A percentile compares a stretch with the other conserved stretches of the same genome.
These are phyloP conservation scores for Cyclocybe aegerita DNA, from an alignment of 768 basidiomycete species.

Conservation along the genomic window DNA sequence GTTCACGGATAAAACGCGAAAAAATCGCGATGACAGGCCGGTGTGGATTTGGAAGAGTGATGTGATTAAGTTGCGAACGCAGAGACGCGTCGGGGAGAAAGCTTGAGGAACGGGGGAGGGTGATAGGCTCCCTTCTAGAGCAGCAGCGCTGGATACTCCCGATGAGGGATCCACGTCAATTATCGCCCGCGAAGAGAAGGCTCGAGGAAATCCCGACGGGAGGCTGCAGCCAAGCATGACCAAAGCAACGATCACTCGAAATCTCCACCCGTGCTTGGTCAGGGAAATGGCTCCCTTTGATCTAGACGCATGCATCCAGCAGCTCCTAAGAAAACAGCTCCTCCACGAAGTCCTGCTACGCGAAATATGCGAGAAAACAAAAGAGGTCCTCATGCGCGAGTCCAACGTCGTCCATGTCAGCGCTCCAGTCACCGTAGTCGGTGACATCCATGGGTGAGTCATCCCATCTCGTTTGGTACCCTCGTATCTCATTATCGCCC, in stretches of 20 bases:
- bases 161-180: not conserved
- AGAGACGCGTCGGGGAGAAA: slow-evolving; percentile 1
- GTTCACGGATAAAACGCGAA: slow-evolving; percentile 18
- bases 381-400: slow-evolving; percentile 98
- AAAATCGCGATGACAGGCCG: slow-evolving; percentile 34
- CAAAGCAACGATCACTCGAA: slow-evolving; percentile 35
- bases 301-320: slow-evolving; percentile 94
- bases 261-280: slow-evolving; percentile 15
- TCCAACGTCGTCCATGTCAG: slow-evolving; percentile 97
- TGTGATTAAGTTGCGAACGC: slow-evolving; percentile 11
- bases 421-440: slow-evolving; percentile 97
- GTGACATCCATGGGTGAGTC: slow-evolving; percentile 97
- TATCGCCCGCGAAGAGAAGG: not conserved
- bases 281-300: slow-evolving; percentile 73
- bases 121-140: not conserved
- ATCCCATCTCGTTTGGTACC: slow-evolving; percentile 8
- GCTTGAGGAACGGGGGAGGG: slow-evolving; percentile 7
- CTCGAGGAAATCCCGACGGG: slow-evolving; percentile 3
- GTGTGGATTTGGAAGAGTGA: slow-evolving; percentile 14
- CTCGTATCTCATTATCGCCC: slow-evolving; percentile 32
- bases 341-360: slow-evolving; percentile 92
- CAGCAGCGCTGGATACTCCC: not conserved
- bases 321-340: slow-evolving; percentile 88
- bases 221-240: slow-evolving; percentile 31
- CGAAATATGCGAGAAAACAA: slow-evolving; percentile 99